Evolutionary conservation across 495 filamentous ascomycete genomes (phyloP).

Genomic region (Pyrenopolyporus hunteri): DNA sequence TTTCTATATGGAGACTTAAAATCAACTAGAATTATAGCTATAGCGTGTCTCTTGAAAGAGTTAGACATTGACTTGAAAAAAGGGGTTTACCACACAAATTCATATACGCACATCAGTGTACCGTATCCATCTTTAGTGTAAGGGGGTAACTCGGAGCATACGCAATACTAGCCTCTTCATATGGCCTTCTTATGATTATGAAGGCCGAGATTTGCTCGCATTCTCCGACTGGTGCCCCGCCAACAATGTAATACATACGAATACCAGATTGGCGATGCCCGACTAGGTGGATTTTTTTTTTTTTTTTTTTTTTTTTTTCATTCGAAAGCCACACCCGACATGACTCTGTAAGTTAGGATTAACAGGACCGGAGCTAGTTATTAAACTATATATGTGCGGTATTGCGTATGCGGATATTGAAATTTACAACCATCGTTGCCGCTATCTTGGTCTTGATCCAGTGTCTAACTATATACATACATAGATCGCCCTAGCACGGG

Average conservation of each 20-base stretch:
- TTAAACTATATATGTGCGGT: too few relatives aligned
- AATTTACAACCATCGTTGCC: not conserved
- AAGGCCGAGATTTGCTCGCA: constrained; percentile 11
- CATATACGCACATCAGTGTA: not conserved
- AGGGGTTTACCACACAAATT: not conserved
- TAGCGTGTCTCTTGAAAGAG: not conserved
- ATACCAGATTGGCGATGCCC: too few relatives aligned
- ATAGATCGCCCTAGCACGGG: not conserved
- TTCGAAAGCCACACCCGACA: too few relatives aligned
- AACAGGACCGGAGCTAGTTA: not conserved
- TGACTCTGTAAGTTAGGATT: too few relatives aligned
- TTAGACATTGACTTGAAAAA: not conserved
- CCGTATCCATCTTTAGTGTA: too few relatives aligned
- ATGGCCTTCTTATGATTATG: constrained; percentile 4
- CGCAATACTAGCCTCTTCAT: too few relatives aligned
- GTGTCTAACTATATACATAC: not conserved
- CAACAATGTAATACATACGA: too few relatives aligned
- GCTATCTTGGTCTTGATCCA: not conserved
- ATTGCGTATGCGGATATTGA: too few relatives aligned
- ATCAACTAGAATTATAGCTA: not conserved
- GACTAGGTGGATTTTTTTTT: too few relatives aligned
- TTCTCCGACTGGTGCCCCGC: constrained; percentile 7
- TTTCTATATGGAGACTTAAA: constrained; percentile 7
- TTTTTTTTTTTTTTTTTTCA: too few relatives aligned
- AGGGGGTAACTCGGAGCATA: too few relatives aligned